These are phyloP conservation scores for Apiospora kogelbergensis DNA, from an alignment of 2,329 filamentous ascomycete genomes.

Conservation along the genomic window DNA sequence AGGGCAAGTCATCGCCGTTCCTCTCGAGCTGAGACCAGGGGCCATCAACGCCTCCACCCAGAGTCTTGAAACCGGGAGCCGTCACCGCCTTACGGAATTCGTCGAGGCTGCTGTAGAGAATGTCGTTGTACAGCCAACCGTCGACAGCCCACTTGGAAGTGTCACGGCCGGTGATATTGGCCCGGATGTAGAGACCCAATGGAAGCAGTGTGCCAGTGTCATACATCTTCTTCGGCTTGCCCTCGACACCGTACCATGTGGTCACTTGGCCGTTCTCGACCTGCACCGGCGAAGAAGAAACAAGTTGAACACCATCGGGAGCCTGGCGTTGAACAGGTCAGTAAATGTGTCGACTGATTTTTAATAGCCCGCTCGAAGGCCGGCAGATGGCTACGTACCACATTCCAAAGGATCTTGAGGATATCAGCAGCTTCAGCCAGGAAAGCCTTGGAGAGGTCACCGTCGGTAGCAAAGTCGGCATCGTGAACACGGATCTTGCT, in stretches of 20 bases:
- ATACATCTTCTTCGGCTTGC: not conserved
- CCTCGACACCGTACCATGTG: not conserved
- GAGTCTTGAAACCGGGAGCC: slow-evolving; percentile 43
- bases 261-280: not conserved
- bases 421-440: not conserved
- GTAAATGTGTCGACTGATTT: not conserved
- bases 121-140: slow-evolving; percentile 55
- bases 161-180: slow-evolving; percentile 51
- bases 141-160: slow-evolving; percentile 48
- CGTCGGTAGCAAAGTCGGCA: not conserved
- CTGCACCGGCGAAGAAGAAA: not conserved
- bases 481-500: not conserved
- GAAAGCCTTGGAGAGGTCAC: not conserved
- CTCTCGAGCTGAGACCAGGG: slow-evolving; percentile 45
- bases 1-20: slow-evolving; percentile 34
- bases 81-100: slow-evolving; percentile 45
- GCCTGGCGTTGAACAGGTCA: not conserved
- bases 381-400: not conserved
- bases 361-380: not conserved
- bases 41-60: slow-evolving; percentile 47
- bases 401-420: not conserved
- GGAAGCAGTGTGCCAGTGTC: slow-evolving; percentile 46
- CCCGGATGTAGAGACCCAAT: slow-evolving; percentile 42
- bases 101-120: slow-evolving; percentile 52
- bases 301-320: not conserved